These are phyloP conservation scores for Fusarium odoratissimum DNA, from an alignment of 2,329 filamentous ascomycete species.

Conservation along the genomic window DNA sequence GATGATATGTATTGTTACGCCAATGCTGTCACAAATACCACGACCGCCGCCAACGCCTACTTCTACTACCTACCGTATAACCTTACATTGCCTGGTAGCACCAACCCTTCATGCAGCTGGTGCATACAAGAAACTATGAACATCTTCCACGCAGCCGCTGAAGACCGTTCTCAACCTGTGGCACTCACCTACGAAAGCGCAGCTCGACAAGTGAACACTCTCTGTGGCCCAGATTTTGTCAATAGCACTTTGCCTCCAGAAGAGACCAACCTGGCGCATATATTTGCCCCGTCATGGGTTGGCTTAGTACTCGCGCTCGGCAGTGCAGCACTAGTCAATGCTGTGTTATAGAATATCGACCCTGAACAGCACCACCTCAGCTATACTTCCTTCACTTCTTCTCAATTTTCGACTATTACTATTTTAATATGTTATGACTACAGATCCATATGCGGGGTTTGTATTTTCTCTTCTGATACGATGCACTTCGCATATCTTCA, in stretches of 20 bases:
- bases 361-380: background rate
- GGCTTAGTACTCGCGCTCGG: slow-evolving; percentile 28
- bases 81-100: slow-evolving; percentile 71
- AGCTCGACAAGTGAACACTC: slow-evolving; percentile 77
- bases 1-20: slow-evolving; percentile 83
- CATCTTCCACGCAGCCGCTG: slow-evolving; percentile 77
- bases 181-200: slow-evolving; percentile 76
- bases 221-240: slow-evolving; percentile 69
- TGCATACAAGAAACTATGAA: slow-evolving; percentile 86
- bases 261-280: slow-evolving; percentile 29
- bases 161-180: slow-evolving; percentile 74
- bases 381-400: background rate
- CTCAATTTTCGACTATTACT: background rate
- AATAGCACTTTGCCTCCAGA: slow-evolving; percentile 64
- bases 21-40: slow-evolving; percentile 81
- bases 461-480: slow-evolving; percentile 29
- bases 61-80: slow-evolving; percentile 90
- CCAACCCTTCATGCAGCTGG: slow-evolving; percentile 77
- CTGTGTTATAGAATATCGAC: slow-evolving; percentile 32
- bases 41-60: slow-evolving; percentile 77
- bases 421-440: slow-evolving; percentile 34
- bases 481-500: slow-evolving; percentile 37
- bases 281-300: slow-evolving; percentile 34
- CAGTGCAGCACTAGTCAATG: slow-evolving; percentile 28
- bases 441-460: slow-evolving; percentile 22